Base-by-base conservation (phyloP, 768 basidiomycete genomes). In the Rhizopogon rudus region DNA sequence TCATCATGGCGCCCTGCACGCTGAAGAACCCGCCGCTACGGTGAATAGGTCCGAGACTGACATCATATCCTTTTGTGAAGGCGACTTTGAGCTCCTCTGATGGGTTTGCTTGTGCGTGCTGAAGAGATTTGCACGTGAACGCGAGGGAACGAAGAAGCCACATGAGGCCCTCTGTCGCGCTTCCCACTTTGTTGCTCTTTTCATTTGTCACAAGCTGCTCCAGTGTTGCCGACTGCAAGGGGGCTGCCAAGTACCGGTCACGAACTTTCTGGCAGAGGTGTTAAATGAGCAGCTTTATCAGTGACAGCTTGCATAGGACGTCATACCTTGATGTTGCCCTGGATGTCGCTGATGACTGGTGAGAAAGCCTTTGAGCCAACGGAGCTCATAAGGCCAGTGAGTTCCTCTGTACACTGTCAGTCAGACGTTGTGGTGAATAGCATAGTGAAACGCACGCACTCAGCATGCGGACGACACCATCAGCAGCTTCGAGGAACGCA, bases 101-200 rank as follows among this genome's bases (percentile, higher is more conserved):
- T 44, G 81, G 75, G 70, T 95, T 81, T 3, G 73, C 77, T 63
- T 93, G 88, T 0, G 87, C 81, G 44, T 78, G 74, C 59, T 88
- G 80, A 25, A 99, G 81, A 1, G 89, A 89, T 54, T 81, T 77
- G 72, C 86, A 84, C 35, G 96, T 99, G 77, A 99, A 99, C 29
- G 83, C 81, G 51, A 95, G 81, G 3, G 93, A 97, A 31, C 94
- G 85, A 46, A 94, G 79, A 48, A 99, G 81, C 97, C 97, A 99
- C 72, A 98, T 73, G 53, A 98, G 80, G 14, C 93, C 94, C 65
- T 95, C 88, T 0, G 95, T 97, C 2, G 96, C 93, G 0, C 82
- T 80, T 14, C 83, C 81, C 71, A 93, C 93, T 81, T 94, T 92
- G 73, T 93, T 89, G 22, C 72, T 73, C 70, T 90, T 86, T 73